These are phyloP conservation scores for Colletotrichum endophyticum DNA, from an alignment of 2,329 filamentous ascomycete genomes.

Conservation along the genomic window DNA sequence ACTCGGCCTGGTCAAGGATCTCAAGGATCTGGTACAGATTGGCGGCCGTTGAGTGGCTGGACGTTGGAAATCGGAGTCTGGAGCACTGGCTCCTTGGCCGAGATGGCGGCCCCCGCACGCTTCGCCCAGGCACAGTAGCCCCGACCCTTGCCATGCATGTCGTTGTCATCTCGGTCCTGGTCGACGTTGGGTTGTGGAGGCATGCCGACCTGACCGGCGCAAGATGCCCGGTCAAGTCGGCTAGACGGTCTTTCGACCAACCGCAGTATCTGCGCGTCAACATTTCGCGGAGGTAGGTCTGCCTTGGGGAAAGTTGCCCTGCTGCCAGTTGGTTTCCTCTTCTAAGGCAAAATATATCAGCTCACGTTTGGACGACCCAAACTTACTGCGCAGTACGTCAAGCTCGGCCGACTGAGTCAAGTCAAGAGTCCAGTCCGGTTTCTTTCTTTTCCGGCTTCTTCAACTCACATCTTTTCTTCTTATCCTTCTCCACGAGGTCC, in stretches of 20 bases:
- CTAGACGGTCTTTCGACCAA: background rate
- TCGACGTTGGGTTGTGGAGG: background rate
- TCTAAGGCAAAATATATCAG: background rate
- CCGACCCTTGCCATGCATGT: background rate
- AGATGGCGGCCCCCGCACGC: background rate
- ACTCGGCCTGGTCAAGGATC: conserved; percentile 6
- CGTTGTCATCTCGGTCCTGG: background rate
- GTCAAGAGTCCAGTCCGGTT: background rate
- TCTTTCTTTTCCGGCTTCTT: background rate
- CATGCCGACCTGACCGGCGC: background rate
- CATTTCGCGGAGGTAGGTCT: background rate
- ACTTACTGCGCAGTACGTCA: background rate
- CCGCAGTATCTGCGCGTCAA: background rate
- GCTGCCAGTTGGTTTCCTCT: background rate
- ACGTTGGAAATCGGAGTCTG: background rate
- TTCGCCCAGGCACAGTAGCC: background rate
- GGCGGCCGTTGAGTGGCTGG: conserved; percentile 8
- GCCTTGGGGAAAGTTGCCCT: background rate
- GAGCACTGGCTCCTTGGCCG: conserved; percentile 3
- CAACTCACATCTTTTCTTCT: background rate
- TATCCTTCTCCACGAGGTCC: background rate
- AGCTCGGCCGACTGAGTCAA: background rate
- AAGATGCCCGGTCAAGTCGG: background rate
- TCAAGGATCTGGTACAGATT: background rate
- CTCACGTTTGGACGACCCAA: background rate